Evolutionary conservation across 2,329 filamentous ascomycete species (phyloP).

Genomic region (Diaporthe australafricana): DNA sequence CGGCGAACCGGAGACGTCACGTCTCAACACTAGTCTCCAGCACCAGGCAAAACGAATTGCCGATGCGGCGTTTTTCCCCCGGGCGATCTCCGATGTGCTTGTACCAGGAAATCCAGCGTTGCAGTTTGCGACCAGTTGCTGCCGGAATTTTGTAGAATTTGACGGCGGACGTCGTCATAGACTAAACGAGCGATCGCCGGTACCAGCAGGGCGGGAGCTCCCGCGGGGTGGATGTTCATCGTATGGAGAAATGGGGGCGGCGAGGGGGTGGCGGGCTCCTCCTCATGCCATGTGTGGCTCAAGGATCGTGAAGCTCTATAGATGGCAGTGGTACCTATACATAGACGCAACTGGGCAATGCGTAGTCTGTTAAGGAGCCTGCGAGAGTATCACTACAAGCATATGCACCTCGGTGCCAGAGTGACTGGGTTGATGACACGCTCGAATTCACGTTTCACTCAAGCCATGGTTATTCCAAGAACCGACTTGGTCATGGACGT

Average conservation of each 20-base stretch:
- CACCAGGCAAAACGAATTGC: constrained; percentile 2
- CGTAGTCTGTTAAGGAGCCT: too few species aligned
- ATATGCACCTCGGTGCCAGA: background rate
- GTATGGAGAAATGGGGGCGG: background rate
- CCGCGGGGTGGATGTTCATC: background rate
- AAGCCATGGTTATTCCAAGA: background rate
- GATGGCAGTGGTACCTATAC: too few species aligned
- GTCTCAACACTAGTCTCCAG: background rate
- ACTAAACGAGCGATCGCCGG: background rate
- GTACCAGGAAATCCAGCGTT: background rate
- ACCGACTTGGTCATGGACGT: too few species aligned
- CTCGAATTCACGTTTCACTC: background rate
- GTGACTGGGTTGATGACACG: background rate
- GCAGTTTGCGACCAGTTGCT: background rate
- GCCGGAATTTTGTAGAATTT: background rate
- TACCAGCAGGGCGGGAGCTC: constrained; percentile 10
- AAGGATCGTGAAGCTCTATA: background rate
- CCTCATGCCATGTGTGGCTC: too few species aligned
- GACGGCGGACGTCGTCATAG: constrained; percentile 1
- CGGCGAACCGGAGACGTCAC: constrained; percentile 13
- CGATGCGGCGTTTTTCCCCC: background rate
- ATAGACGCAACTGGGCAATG: too few species aligned
- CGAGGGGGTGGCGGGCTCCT: too few species aligned
- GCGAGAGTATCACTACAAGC: background rate
- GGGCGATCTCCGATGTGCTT: background rate